Conservation (phyloP, 2,329 filamentous ascomycete species). For the Neoscytalidium dimidiatum region DNA sequence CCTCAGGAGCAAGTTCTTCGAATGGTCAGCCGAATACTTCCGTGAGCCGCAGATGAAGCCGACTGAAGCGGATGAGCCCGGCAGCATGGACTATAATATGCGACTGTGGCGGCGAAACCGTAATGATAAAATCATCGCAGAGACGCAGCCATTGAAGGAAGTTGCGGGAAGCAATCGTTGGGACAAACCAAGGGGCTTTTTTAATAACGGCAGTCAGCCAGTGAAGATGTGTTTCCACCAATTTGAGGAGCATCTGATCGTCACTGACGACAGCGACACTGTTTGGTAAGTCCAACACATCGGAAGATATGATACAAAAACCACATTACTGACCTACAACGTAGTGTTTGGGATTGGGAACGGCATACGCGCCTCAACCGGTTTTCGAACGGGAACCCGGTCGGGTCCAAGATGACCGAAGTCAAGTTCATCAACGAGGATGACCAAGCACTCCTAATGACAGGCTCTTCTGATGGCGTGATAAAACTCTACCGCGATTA, state of each 20-base stretch:
- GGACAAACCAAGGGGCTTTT: slow-evolving; percentile 79
- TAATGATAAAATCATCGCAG: slow-evolving; percentile 88
- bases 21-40: slow-evolving; percentile 97
- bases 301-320: slow-evolving; percentile 15
- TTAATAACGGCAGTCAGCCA: slow-evolving; percentile 88
- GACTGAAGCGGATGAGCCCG: slow-evolving; percentile 92
- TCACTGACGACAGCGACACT: slow-evolving; percentile 89
- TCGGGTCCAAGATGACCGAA: slow-evolving; percentile 88
- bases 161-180: slow-evolving; percentile 83
- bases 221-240: slow-evolving; percentile 96
- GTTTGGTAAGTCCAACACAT: slow-evolving; percentile 54
- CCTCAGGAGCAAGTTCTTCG: slow-evolving; percentile 79
- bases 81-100: slow-evolving; percentile 94
- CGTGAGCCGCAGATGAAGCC: slow-evolving; percentile 98
- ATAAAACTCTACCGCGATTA: slow-evolving; percentile 93
- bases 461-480: slow-evolving; percentile 91
- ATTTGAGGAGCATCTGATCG: slow-evolving; percentile 92
- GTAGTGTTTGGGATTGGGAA: slow-evolving; percentile 89
- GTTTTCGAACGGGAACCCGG: slow-evolving; percentile 93
- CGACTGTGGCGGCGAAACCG: slow-evolving; percentile 88
- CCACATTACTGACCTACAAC: slow-evolving; percentile 12
- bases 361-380: slow-evolving; percentile 71
- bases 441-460: slow-evolving; percentile 91
- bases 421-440: slow-evolving; percentile 98
- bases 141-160: slow-evolving; percentile 91